phyloP scores from a whole-genome alignment of 2,329 filamentous ascomycete genomes.

The Endocalyx cinctus region DNA sequence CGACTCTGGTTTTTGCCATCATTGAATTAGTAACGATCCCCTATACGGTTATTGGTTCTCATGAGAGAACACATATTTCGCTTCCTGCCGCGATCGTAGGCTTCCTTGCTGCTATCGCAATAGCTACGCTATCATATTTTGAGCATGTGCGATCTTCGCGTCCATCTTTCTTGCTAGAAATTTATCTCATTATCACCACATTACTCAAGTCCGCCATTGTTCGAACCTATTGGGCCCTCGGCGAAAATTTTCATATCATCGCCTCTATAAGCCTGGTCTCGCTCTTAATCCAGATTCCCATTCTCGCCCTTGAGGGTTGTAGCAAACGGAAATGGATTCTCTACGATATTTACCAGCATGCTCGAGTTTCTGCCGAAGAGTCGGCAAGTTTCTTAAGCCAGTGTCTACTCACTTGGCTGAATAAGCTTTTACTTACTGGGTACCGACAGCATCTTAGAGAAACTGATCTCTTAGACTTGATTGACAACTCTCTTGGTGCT shows the following conservation, averaged over 20 bases:
- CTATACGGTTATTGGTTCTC: conserved; percentile 1
- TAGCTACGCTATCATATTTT: conserved; percentile 9
- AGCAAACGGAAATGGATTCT: conserved; percentile 10
- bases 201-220: conserved; percentile 9
- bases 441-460: conserved; percentile 9
- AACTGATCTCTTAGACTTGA: conserved; percentile 11
- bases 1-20: conserved; percentile 2
- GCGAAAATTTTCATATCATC: conserved; percentile 5
- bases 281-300: conserved; percentile 10
- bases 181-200: conserved; percentile 11
- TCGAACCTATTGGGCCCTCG: conserved; percentile 13
- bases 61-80: conserved; percentile 4
- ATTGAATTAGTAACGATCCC: conserved; percentile 7
- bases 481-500: conserved; percentile 8
- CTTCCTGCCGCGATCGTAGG: conserved; percentile 7
- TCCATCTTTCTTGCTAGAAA: conserved; percentile 9
- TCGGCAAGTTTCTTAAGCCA: conserved; percentile 13
- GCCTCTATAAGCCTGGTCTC: conserved; percentile 6
- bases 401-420: conserved; percentile 15
- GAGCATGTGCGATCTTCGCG: conserved; percentile 12
- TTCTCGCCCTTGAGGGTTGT: conserved; percentile 12
- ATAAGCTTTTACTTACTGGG: conserved; percentile 10
- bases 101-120: conserved; percentile 7
- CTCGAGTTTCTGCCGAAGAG: conserved; percentile 7
- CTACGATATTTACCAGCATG: neutral